Evolutionary conservation across 139 green algal species (phyloP).

Genomic region (Zygnema circumcarinatum): DNA sequence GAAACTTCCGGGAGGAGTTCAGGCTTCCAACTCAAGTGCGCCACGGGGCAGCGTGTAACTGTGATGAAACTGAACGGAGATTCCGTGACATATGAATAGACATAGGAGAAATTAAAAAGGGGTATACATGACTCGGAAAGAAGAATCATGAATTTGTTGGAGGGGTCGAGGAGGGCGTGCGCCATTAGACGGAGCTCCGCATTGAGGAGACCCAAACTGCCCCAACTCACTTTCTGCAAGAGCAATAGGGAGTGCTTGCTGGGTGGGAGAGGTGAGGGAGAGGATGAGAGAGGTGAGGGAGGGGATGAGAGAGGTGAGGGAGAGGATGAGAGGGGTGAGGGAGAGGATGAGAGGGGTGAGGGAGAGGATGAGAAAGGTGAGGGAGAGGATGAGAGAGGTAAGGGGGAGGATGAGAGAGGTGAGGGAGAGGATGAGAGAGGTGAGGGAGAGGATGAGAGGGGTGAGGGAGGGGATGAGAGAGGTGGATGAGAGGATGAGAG

Average conservation of each 20-base stretch:
- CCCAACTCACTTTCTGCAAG: slow-evolving; percentile 24
- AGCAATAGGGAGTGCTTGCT: not conserved
- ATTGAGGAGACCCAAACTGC: not conserved
- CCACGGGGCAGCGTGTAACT: not conserved
- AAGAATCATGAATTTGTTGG: slow-evolving; percentile 41
- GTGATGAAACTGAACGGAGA: slow-evolving; percentile 27
- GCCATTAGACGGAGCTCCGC: slow-evolving; percentile 42
- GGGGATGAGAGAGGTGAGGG: not conserved
- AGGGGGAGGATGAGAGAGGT: not conserved
- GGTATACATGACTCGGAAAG: slow-evolving; percentile 48
- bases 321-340: not conserved
- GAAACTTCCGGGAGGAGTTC: not conserved
- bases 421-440: not conserved
- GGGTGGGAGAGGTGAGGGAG: not conserved
- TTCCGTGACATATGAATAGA: slow-evolving; percentile 42
- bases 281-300: not conserved
- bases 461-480: not conserved
- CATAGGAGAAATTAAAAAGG: slow-evolving; percentile 22
- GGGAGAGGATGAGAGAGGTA: not conserved
- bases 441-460: not conserved
- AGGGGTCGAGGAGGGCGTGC: slow-evolving; percentile 38
- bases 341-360: not conserved
- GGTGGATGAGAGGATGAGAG: not conserved
- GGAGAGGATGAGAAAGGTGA: not conserved
- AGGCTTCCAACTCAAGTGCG: not conserved